These are phyloP conservation scores for Prunus yedoensis DNA, from an alignment of 331 rosid genomes.

Conservation along the genomic window DNA sequence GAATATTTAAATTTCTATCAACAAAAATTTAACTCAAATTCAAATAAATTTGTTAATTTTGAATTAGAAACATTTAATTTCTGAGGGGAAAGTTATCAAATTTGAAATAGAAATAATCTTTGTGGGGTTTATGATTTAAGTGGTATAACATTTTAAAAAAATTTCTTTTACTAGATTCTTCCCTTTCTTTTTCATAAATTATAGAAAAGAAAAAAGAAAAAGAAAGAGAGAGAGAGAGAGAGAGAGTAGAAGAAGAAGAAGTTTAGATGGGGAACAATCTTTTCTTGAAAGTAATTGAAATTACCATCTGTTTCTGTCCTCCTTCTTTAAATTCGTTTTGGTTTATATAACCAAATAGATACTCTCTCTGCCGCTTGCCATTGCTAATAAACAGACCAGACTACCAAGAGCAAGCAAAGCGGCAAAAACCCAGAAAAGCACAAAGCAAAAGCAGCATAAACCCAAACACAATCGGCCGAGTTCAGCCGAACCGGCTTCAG, in stretches of 20 bases:
- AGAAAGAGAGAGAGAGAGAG: background rate
- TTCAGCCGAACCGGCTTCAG: background rate
- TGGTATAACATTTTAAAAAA: background rate
- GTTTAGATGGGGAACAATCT: background rate
- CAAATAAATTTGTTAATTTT: background rate
- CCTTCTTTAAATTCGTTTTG: background rate
- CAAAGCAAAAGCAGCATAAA: background rate
- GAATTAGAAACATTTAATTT: background rate
- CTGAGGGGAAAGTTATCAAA: too few relatives aligned
- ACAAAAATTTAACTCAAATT: background rate
- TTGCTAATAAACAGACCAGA: background rate
- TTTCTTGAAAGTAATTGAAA: background rate
- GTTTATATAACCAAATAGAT: background rate
- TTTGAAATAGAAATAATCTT: background rate
- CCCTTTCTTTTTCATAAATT: background rate
- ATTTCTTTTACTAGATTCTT: background rate
- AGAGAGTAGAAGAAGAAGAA: background rate
- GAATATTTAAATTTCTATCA: background rate
- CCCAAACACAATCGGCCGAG: background rate
- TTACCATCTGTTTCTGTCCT: background rate
- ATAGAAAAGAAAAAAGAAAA: background rate
- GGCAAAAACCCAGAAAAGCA: conserved; percentile 10
- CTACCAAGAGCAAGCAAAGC: conserved; percentile 13
- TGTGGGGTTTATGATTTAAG: background rate
- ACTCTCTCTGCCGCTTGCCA: background rate